phyloP scores from a whole-genome alignment of 208 protist genomes.

The Trypanosoma grayi region DNA sequence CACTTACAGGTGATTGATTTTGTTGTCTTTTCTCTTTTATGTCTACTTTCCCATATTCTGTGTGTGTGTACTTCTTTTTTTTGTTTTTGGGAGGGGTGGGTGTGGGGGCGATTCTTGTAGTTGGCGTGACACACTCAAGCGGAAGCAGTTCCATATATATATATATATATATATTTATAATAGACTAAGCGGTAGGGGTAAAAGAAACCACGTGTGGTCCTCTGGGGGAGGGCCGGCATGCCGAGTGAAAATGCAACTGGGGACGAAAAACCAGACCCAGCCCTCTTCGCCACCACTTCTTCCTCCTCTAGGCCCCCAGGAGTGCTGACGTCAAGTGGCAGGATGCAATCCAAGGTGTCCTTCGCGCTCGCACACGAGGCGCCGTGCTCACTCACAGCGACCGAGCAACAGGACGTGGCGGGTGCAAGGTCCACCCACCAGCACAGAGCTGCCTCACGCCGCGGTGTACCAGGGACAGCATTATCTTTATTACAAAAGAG shows the following conservation, averaged over 20 bases:
- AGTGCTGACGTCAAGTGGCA: neutral
- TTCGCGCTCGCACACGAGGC: neutral
- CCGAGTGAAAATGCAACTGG: neutral
- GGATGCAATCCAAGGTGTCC: neutral
- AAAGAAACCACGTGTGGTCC: too few species aligned
- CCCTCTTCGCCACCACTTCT: too few species aligned
- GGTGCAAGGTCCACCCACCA: constrained; percentile 10
- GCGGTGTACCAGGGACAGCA: too few species aligned
- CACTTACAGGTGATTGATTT: neutral
- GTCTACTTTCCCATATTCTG: neutral
- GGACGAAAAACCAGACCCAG: too few species aligned
- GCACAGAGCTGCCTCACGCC: too few species aligned
- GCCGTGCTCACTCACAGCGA: constrained; percentile 9
- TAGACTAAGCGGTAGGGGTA: neutral
- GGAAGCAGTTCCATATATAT: neutral
- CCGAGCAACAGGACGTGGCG: neutral
- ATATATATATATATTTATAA: neutral
- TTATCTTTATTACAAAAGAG: neutral
- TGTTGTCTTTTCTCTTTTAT: constrained; percentile 1
- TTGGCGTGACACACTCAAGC: neutral
- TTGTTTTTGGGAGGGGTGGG: too few species aligned
- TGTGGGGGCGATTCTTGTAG: neutral
- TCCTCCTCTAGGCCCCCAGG: neutral
- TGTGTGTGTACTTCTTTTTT: constrained; percentile 1
- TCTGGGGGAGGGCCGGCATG: too few species aligned